These are phyloP conservation scores for Coniferiporia sulphurascens DNA, from an alignment of 1,284 basidiomycete genomes.

Conservation along the genomic window DNA sequence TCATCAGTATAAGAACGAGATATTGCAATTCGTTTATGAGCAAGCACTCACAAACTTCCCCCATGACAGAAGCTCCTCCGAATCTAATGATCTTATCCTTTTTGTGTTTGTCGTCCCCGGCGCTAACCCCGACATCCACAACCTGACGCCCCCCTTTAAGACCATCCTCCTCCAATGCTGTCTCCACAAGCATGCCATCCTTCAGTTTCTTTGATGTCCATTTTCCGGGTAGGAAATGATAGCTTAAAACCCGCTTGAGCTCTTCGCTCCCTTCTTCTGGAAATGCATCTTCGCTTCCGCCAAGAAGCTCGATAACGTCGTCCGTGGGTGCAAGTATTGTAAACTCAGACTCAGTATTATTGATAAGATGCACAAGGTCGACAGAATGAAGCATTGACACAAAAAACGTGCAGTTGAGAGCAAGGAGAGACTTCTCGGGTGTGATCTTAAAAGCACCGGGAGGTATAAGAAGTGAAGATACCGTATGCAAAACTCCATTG, in stretches of 20 bases:
- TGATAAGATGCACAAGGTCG: constrained; percentile 72
- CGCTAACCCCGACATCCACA: constrained; percentile 62
- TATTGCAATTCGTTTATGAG: not conserved
- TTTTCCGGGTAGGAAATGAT: constrained; percentile 84
- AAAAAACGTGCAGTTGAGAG: constrained; percentile 88
- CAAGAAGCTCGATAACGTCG: constrained; percentile 68
- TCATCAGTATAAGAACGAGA: constrained; percentile 16
- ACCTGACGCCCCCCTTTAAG: constrained; percentile 71
- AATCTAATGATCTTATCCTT: constrained; percentile 67
- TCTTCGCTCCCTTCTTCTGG: constrained; percentile 64
- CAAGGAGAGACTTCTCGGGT: constrained; percentile 88
- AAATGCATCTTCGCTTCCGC: constrained; percentile 36
- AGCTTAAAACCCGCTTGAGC: constrained; percentile 63
- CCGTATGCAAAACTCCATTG: constrained; percentile 92
- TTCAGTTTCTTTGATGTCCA: constrained; percentile 66
- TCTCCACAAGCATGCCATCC: constrained; percentile 74
- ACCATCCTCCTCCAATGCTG: constrained; percentile 65
- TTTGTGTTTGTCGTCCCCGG: constrained; percentile 37
- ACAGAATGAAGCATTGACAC: constrained; percentile 85
- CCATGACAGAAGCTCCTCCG: constrained; percentile 78
- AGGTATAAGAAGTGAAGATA: constrained; percentile 81
- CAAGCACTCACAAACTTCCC: constrained; percentile 59
- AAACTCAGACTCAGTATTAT: constrained; percentile 64
- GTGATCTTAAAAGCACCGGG: constrained; percentile 74
- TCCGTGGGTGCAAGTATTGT: constrained; percentile 89